phyloP scores from a whole-genome alignment of 2,329 filamentous ascomycete genomes.

The Aspergillus terreus region DNA sequence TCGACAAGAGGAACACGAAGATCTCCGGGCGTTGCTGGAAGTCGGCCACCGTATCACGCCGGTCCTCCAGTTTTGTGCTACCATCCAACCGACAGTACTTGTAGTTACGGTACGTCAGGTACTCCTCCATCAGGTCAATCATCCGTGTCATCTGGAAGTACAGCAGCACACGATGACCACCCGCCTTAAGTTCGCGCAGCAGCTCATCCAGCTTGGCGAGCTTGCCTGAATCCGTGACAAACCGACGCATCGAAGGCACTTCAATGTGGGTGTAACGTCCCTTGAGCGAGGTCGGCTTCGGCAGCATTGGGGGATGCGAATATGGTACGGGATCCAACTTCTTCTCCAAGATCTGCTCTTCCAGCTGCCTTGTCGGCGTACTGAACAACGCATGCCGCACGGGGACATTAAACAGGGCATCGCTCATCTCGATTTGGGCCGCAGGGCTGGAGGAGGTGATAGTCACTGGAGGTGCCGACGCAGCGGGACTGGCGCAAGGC shows the following conservation, averaged over 20 bases:
- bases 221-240: constrained; percentile 97
- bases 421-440: constrained; percentile 59
- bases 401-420: constrained; percentile 71
- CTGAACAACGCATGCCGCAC: constrained; percentile 75
- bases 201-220: constrained; percentile 85
- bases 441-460: constrained; percentile 69
- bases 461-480: constrained; percentile 80
- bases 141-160: constrained; percentile 99
- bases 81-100: constrained; percentile 96
- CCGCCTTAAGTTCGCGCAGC: constrained; percentile 84
- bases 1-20: constrained; percentile 94
- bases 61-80: constrained; percentile 94
- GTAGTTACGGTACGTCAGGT: constrained; percentile 97
- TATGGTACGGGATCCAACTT: constrained; percentile 58
- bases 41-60: constrained; percentile 91
- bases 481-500: constrained; percentile 72
- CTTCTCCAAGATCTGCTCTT: constrained; percentile 69
- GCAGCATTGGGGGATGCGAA: constrained; percentile 68
- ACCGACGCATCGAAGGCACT: constrained; percentile 94
- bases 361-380: constrained; percentile 55
- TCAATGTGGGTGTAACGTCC: constrained; percentile 84
- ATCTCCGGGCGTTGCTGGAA: constrained; percentile 94
- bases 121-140: constrained; percentile 99
- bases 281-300: constrained; percentile 74
- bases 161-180: constrained; percentile 85